Conservation (phyloP, 1,284 basidiomycete species). For the Cutaneotrichosporon spelunceum region DNA sequence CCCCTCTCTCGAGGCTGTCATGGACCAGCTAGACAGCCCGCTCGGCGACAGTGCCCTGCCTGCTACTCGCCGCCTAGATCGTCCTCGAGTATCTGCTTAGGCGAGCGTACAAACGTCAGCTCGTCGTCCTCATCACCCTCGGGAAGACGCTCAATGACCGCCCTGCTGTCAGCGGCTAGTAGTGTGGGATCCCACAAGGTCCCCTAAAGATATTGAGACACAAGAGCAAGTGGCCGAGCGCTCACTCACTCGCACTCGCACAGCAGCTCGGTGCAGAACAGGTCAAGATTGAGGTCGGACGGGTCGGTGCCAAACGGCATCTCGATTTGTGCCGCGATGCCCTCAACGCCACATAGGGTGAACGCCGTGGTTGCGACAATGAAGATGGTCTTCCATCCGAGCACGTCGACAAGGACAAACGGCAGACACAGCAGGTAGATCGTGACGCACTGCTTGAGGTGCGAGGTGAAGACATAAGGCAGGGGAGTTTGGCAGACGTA, state of each 20-base stretch:
- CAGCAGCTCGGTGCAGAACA: constrained; percentile 76
- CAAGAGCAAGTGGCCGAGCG: no score
- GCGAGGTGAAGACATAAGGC: constrained; percentile 60
- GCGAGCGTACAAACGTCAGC: constrained; percentile 12
- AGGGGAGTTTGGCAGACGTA: constrained; percentile 40
- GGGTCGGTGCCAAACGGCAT: constrained; percentile 61
- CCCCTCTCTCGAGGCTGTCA: neutral
- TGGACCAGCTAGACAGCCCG: neutral
- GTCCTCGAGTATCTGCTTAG: constrained; percentile 13
- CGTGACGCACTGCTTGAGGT: constrained; percentile 88
- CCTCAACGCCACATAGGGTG: constrained; percentile 69
- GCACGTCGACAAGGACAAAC: constrained; percentile 65
- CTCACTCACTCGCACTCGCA: constrained; percentile 71
- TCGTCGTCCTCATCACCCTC: constrained; percentile 58
- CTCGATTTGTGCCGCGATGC: constrained; percentile 86
- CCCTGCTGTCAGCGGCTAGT: constrained; percentile 54
- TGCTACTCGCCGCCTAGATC: constrained; percentile 18
- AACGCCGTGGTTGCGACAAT: constrained; percentile 75
- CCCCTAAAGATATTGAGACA: no score
- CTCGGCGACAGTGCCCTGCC: neutral
- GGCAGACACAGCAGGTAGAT: constrained; percentile 82
- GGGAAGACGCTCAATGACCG: constrained; percentile 69
- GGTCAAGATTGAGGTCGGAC: constrained; percentile 56
- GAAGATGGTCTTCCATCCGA: constrained; percentile 72
- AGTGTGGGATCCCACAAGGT: neutral